Conservation (phyloP, 768 basidiomycete genomes). For the Daedaleopsis nitida region DNA sequence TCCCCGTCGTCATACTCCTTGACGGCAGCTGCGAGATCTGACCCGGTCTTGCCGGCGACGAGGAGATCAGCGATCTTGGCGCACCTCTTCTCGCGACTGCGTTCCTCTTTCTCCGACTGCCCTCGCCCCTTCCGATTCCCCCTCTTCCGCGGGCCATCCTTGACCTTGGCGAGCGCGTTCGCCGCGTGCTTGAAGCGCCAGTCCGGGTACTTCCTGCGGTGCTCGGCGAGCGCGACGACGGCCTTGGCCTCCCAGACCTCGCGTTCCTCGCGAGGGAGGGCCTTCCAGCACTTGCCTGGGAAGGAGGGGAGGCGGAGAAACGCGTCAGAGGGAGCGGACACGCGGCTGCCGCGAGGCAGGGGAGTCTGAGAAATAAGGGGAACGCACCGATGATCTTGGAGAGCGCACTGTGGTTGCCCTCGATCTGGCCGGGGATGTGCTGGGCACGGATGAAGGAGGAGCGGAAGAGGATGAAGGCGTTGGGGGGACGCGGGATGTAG, state of each 20-base stretch:
- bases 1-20: slow-evolving; percentile 55
- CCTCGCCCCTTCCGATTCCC: slow-evolving; percentile 36
- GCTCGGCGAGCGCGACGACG: slow-evolving; percentile 68
- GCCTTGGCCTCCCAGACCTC: slow-evolving; percentile 80
- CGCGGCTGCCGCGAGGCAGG: slow-evolving; percentile 9
- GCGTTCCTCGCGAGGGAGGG: slow-evolving; percentile 65
- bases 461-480: slow-evolving; percentile 85
- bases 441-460: slow-evolving; percentile 76
- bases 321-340: slow-evolving; percentile 13
- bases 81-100: slow-evolving; percentile 60
- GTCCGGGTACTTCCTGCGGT: slow-evolving; percentile 73
- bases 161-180: slow-evolving; percentile 44
- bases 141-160: slow-evolving; percentile 42
- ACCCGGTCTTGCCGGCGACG: slow-evolving; percentile 66
- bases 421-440: slow-evolving; percentile 74
- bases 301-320: not conserved
- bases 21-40: slow-evolving; percentile 61
- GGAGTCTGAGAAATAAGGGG: not conserved
- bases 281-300: slow-evolving; percentile 74
- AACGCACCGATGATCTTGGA: slow-evolving; percentile 79
- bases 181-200: slow-evolving; percentile 80
- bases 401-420: slow-evolving; percentile 77
- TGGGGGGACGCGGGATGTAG: slow-evolving; percentile 82
- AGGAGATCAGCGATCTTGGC: slow-evolving; percentile 70
- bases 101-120: slow-evolving; percentile 40